Base-by-base conservation (phyloP, 805 yeast genomes). In the Metschnikowia kunwiensis region DNA sequence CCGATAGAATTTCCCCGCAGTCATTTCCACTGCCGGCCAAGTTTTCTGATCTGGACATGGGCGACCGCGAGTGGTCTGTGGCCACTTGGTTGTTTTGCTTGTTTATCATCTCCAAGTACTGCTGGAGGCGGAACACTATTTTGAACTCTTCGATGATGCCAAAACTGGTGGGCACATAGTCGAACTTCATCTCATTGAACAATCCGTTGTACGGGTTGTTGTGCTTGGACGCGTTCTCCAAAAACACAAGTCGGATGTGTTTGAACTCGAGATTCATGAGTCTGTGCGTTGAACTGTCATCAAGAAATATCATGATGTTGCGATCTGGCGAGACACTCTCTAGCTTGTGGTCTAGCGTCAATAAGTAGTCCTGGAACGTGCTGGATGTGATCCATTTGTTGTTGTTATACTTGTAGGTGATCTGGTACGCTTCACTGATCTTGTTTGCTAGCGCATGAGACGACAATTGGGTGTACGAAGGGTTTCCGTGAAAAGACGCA, bases 351-450 rank as follows among this genome's bases (percentile, higher is more conserved):
- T 80, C 85, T 55, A 80, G 60, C 9, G 78, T 65, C 0, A 75
- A 65, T 20, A 80, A 51, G 72, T 82, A 80, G 46, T 78, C 78
- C 44, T 78, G 80, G 46, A 80, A 79, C 50, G 77, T 58, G 13
- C 77, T 73, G 5, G 82, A 72, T 2, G 85, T 79, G 22, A 80
- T 59, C 82, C 84, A 78, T 38, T 77, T 75, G 56, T 75, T 76
- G 30, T 72, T 67, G 45, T 80, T 79, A 34, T 79, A 74, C 43
- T 77, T 78, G 54, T 78, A 79, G 9, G 71, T 63, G 6, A 80
- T 62, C 9, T 72, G 72, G 50, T 75, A 75, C 25, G 64, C 68
- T 24, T 69, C 70, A 0, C 78, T 69, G 34, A 78, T 59, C 46
- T 75, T 77, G 10, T 63, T 63, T 32, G 46, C 61, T 39, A 42